phyloP scores from a whole-genome alignment of 2,329 filamentous ascomycete species.

The Colletotrichum nymphaeae region DNA sequence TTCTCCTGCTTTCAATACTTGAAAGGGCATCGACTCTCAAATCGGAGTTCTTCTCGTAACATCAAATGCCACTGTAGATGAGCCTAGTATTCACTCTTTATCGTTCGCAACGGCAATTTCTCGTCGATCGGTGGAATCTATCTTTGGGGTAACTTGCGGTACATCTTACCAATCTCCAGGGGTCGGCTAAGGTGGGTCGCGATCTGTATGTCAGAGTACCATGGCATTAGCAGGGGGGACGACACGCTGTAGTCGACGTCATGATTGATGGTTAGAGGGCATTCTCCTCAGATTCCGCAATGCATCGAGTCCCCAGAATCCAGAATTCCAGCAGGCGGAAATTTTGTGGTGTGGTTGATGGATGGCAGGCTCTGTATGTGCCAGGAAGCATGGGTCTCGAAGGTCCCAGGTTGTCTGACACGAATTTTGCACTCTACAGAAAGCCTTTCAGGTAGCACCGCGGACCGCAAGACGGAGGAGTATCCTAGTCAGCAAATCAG shows the following conservation, averaged over 20 bases:
- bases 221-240: conserved; percentile 22
- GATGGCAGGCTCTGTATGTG: neutral
- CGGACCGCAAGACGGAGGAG: neutral
- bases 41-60: neutral
- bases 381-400: neutral
- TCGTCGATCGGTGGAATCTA: neutral
- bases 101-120: neutral
- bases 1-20: neutral
- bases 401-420: neutral
- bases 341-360: neutral
- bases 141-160: neutral
- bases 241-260: conserved; percentile 12
- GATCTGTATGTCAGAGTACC: conserved; percentile 33
- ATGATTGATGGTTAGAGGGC: conserved; percentile 2
- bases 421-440: neutral
- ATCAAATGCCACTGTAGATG: neutral
- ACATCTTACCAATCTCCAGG: conserved; percentile 16
- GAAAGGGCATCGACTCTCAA: neutral
- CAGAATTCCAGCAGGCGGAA: neutral
- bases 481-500: neutral
- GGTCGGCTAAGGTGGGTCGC: neutral
- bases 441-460: neutral
- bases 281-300: neutral
- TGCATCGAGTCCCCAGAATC: neutral
- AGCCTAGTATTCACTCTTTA: neutral